phyloP scores from a whole-genome alignment of 2,329 filamentous ascomycete genomes.

The Hypoxylon sp. region DNA sequence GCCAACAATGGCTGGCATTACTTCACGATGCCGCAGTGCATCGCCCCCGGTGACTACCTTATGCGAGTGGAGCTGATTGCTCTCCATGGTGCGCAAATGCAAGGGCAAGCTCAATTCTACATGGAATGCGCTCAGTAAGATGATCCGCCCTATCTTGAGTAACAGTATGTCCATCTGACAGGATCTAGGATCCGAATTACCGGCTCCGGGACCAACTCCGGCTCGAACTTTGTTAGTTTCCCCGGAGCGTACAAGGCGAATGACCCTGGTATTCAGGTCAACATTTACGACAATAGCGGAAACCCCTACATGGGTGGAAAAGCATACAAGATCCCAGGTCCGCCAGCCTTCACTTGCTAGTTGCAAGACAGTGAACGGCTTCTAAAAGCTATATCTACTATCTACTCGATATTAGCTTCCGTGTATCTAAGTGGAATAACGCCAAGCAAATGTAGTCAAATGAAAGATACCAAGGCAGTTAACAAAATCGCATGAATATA shows the following conservation, averaged over 20 bases:
- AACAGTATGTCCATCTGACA: constrained; percentile 7
- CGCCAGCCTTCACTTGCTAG: constrained; percentile 42
- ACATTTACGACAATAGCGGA: constrained; percentile 55
- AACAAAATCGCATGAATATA: too few species aligned
- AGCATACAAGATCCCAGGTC: constrained; percentile 57
- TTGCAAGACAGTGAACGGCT: background rate
- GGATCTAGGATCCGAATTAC: constrained; percentile 48
- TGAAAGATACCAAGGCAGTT: too few species aligned
- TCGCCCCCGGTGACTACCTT: constrained; percentile 60
- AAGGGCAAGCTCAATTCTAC: constrained; percentile 59
- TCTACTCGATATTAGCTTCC: background rate
- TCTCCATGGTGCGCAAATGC: constrained; percentile 56
- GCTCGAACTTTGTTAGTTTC: constrained; percentile 54
- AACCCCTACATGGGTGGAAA: constrained; percentile 53
- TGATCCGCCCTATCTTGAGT: background rate
- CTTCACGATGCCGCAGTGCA: constrained; percentile 58
- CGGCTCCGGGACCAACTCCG: constrained; percentile 53
- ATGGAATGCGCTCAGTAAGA: constrained; percentile 56
- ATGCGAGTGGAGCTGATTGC: constrained; percentile 60
- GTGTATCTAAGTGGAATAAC: background rate
- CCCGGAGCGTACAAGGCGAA: constrained; percentile 56
- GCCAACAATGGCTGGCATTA: constrained; percentile 61
- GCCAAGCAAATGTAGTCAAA: background rate
- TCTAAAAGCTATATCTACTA: background rate
- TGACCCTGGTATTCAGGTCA: constrained; percentile 56